Evolutionary conservation across 148 eudicot species (phyloP).

Genomic region (Rhododendron simsii): DNA sequence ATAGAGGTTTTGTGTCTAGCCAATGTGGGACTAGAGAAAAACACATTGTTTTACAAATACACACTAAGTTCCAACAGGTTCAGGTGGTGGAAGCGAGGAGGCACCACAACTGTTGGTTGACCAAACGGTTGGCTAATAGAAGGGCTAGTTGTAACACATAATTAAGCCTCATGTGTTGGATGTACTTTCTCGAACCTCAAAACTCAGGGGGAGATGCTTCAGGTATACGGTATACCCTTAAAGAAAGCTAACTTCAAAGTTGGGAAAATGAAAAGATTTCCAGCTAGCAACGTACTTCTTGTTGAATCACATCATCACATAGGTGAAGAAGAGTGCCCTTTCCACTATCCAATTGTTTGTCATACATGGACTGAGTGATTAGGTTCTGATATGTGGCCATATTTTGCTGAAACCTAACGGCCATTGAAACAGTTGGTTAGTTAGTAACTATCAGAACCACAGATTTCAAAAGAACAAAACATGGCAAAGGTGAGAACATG

Average conservation of each 20-base stretch:
- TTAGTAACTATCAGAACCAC: not conserved
- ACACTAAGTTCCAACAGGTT: no score
- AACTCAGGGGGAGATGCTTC: not conserved
- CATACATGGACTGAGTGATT: no score
- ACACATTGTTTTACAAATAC: no score
- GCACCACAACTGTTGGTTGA: not conserved
- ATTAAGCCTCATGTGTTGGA: not conserved
- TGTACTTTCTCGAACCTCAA: not conserved
- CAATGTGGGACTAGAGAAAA: no score
- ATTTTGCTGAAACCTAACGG: constrained; percentile 78
- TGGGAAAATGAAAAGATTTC: not conserved
- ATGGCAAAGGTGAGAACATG: not conserved
- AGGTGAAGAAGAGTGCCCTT: constrained; percentile 88
- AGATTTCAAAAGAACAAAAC: not conserved
- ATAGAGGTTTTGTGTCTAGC: no score
- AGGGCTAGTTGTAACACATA: not conserved
- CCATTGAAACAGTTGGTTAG: constrained; percentile 5
- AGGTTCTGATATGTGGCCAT: constrained; percentile 18
- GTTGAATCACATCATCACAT: constrained; percentile 69
- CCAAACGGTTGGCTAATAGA: not conserved
- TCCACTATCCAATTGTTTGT: constrained; percentile 11
- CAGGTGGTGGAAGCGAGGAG: not conserved
- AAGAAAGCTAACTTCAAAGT: not conserved
- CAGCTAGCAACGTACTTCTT: constrained; percentile 39
- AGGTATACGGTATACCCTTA: not conserved